Conservation (phyloP, 257 asterid genomes). For the Salvia rosmarinus region DNA sequence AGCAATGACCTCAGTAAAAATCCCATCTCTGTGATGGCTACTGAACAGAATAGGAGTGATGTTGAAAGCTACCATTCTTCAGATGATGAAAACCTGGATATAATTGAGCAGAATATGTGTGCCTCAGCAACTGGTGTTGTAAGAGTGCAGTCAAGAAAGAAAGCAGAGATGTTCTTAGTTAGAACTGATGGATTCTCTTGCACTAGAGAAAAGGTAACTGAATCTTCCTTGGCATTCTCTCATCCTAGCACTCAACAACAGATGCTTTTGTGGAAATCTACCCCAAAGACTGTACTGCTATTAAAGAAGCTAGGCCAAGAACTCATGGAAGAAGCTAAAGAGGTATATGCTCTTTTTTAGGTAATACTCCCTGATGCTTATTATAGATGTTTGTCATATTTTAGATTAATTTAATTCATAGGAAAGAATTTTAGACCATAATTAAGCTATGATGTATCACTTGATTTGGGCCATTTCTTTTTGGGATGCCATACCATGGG, state of each 20-base stretch:
- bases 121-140: conserved; percentile 96
- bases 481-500: conserved; percentile 5
- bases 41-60: conserved; percentile 38
- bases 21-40: conserved; percentile 37
- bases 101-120: conserved; percentile 78
- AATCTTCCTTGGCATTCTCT: conserved; percentile 94
- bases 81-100: conserved; percentile 65
- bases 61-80: conserved; percentile 55
- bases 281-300: conserved; percentile 85
- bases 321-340: conserved; percentile 98
- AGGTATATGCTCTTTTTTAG: conserved; percentile 51
- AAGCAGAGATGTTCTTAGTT: conserved; percentile 99
- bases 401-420: conserved; percentile 11
- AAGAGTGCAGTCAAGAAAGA: conserved; percentile 93
- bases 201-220: conserved; percentile 92
- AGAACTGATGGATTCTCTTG: conserved; percentile 98
- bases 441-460: conserved; percentile 4
- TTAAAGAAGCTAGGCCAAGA: conserved; percentile 93
- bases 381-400: conserved; percentile 21
- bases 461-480: background rate
- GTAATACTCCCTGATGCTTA: conserved; percentile 18
- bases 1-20: conserved; percentile 40
- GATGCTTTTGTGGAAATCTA: conserved; percentile 97
- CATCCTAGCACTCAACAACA: conserved; percentile 99
- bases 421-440: conserved; percentile 15